Conservation (phyloP, 2,329 filamentous ascomycete species). For the Calycina herbarum region DNA sequence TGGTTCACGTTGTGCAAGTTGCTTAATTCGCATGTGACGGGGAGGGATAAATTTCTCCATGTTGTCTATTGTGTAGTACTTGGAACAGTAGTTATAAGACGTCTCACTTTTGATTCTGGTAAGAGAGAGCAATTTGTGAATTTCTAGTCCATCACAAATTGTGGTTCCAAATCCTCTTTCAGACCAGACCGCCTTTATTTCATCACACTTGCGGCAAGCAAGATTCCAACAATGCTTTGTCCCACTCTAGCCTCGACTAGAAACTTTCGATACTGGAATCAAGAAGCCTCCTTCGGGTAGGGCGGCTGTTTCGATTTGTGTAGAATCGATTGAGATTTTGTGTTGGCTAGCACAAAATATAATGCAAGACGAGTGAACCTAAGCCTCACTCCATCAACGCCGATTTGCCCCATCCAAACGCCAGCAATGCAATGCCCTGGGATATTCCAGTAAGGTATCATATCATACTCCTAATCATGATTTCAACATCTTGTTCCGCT, state of each 20-base stretch:
- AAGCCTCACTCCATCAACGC: slow-evolving; percentile 17
- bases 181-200: slow-evolving; percentile 4
- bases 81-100: not conserved
- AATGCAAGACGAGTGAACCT: not conserved
- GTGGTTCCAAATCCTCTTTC: not conserved
- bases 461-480: slow-evolving; percentile 46
- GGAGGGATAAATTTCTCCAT: slow-evolving; percentile 1
- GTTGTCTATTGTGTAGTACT: not conserved
- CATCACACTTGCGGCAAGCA: slow-evolving; percentile 1
- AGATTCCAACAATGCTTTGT: not conserved
- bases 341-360: not conserved
- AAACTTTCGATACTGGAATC: not conserved
- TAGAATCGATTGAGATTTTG: not conserved
- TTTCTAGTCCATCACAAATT: not conserved
- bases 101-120: not conserved
- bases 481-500: slow-evolving; percentile 84
- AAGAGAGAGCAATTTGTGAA: not conserved
- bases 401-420: slow-evolving; percentile 19
- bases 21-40: slow-evolving; percentile 8
- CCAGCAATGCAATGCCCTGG: slow-evolving; percentile 15
- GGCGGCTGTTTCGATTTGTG: not conserved
- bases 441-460: not conserved
- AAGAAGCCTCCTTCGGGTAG: not conserved
- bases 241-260: not conserved
- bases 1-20: slow-evolving; percentile 13